Evolutionary conservation across 2,329 filamentous ascomycete genomes (phyloP).

Genomic region (Penicillium oxalicum): DNA sequence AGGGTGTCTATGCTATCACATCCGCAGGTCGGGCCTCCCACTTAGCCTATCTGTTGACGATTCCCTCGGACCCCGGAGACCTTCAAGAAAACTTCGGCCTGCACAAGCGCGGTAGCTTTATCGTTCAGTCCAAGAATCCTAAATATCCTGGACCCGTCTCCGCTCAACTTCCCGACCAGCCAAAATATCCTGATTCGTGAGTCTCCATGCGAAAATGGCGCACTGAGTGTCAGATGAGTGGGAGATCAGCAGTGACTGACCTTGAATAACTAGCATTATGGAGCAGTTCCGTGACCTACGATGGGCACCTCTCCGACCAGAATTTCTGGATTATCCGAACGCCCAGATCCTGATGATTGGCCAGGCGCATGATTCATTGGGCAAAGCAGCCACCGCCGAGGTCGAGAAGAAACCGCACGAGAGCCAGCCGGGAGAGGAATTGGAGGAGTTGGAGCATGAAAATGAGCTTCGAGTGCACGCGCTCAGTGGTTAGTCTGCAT

Average conservation of each 20-base stretch:
- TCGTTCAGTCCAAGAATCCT: conserved; percentile 76
- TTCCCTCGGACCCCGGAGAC: conserved; percentile 63
- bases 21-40: conserved; percentile 66
- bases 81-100: conserved; percentile 72
- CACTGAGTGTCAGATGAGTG: no score
- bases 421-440: conserved; percentile 61
- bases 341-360: conserved; percentile 76
- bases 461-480: conserved; percentile 62
- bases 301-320: conserved; percentile 68
- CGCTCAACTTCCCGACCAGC: conserved; percentile 56
- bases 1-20: conserved; percentile 79
- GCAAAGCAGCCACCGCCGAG: conserved; percentile 32
- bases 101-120: conserved; percentile 65
- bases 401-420: conserved; percentile 49
- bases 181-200: conserved; percentile 66
- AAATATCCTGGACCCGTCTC: conserved; percentile 59
- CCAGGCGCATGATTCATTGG: conserved; percentile 35
- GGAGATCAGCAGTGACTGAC: not conserved
- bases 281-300: conserved; percentile 66
- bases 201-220: conserved; percentile 19
- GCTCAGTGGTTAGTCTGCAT: conserved; percentile 43
- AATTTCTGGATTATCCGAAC: conserved; percentile 67
- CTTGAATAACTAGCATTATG: conserved; percentile 47
- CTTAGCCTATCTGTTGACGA: conserved; percentile 71
- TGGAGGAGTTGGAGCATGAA: conserved; percentile 70